These are phyloP conservation scores for Myriangium duriaei DNA, from an alignment of 2,329 filamentous ascomycete genomes.

Conservation along the genomic window DNA sequence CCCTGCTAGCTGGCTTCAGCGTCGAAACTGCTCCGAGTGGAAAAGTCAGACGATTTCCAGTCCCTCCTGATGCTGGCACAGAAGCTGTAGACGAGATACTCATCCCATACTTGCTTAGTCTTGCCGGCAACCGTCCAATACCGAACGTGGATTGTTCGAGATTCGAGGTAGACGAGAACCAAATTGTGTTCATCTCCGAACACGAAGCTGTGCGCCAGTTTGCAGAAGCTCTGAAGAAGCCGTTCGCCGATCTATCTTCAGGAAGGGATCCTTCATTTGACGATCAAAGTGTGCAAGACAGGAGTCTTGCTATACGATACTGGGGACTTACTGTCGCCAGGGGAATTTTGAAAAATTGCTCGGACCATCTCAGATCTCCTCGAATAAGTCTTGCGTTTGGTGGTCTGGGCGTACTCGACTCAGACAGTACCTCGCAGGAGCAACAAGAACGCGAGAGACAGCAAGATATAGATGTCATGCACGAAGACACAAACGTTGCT, in stretches of 20 bases:
- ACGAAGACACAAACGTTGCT: constrained; percentile 25
- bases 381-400: constrained; percentile 50
- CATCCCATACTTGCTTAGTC: constrained; percentile 45
- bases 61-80: constrained; percentile 36
- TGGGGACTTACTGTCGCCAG: constrained; percentile 50
- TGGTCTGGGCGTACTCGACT: constrained; percentile 38
- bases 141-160: constrained; percentile 45
- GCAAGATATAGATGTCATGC: constrained; percentile 33
- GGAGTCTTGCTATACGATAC: constrained; percentile 34
- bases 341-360: constrained; percentile 46
- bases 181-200: constrained; percentile 41
- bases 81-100: constrained; percentile 44
- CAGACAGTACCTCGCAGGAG: constrained; percentile 29
- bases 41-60: constrained; percentile 30
- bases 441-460: constrained; percentile 26
- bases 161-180: constrained; percentile 44
- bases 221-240: constrained; percentile 38
- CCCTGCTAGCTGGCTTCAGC: constrained; percentile 45
- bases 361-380: constrained; percentile 42
- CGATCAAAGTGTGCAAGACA: constrained; percentile 29
- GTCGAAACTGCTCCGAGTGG: constrained; percentile 23
- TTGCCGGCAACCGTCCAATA: constrained; percentile 39
- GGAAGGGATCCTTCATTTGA: neutral
- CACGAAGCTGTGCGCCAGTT: constrained; percentile 45
- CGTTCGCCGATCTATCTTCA: constrained; percentile 38